phyloP scores from a whole-genome alignment of 306 rosid genomes.

The Abrus precatorius region DNA sequence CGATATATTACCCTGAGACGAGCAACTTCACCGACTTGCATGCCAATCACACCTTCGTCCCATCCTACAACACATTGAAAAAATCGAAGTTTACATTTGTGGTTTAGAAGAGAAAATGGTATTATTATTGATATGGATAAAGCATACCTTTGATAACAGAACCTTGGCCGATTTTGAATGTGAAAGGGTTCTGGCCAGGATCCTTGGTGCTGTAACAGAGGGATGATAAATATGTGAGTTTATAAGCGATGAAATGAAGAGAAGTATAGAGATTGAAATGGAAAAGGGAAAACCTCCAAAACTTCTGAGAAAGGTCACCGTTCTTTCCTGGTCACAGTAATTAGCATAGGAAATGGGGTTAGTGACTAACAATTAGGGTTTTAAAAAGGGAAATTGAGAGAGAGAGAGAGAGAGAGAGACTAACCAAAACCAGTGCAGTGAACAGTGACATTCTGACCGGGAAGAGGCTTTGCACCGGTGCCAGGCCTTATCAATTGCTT shows the following conservation, averaged over 20 bases:
- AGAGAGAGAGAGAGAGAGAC: slow-evolving; percentile 28
- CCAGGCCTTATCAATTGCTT: slow-evolving; percentile 80
- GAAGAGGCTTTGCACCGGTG: slow-evolving; percentile 75
- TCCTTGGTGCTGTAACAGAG: slow-evolving; percentile 81
- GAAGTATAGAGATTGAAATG: no score
- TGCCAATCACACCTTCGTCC: slow-evolving; percentile 96
- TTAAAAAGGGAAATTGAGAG: neutral
- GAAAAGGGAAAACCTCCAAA: slow-evolving; percentile 72
- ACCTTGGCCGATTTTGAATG: slow-evolving; percentile 89
- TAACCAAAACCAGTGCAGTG: slow-evolving; percentile 97
- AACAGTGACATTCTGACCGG: slow-evolving; percentile 89
- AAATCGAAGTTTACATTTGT: neutral
- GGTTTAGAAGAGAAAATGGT: neutral
- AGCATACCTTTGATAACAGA: slow-evolving; percentile 77
- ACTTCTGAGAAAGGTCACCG: slow-evolving; percentile 82
- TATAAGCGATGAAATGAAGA: neutral
- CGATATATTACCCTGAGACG: slow-evolving; percentile 81
- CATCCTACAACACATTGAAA: slow-evolving; percentile 64
- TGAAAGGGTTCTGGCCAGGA: slow-evolving; percentile 83
- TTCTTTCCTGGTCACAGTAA: slow-evolving; percentile 67
- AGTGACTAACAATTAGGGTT: slow-evolving; percentile 14
- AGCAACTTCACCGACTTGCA: slow-evolving; percentile 97
- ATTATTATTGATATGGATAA: no score
- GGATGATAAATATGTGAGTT: slow-evolving; percentile 15
- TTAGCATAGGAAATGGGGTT: neutral